phyloP scores from a whole-genome alignment of 2,329 filamentous ascomycete species.

The Cyphellophora attinorum region DNA sequence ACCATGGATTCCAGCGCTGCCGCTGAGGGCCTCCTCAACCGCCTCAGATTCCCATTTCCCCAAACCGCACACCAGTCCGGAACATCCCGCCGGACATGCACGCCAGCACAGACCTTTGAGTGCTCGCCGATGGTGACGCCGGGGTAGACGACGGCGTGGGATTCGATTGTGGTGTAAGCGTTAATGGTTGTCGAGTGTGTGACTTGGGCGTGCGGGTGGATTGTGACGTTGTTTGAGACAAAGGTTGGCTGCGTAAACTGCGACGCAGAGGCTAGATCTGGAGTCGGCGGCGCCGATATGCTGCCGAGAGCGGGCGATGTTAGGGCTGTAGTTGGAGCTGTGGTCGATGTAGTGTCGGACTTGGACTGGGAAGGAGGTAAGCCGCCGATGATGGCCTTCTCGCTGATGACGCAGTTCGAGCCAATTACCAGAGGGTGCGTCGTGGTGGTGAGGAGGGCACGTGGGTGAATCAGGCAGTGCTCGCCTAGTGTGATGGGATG shows the following conservation, averaged over 20 bases:
- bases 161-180: conserved; percentile 33
- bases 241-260: conserved; percentile 15
- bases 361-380: conserved; percentile 27
- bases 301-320: conserved; percentile 1
- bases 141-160: conserved; percentile 28
- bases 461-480: conserved; percentile 77
- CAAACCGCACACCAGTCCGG: conserved; percentile 62
- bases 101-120: conserved; percentile 60
- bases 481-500: conserved; percentile 70
- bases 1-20: conserved; percentile 5
- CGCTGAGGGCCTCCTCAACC: conserved; percentile 17
- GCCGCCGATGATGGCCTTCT: conserved; percentile 40
- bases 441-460: conserved; percentile 67
- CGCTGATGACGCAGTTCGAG: conserved; percentile 71
- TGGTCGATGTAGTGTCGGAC: conserved; percentile 4
- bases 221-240: conserved; percentile 28
- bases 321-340: conserved; percentile 22
- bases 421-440: conserved; percentile 73
- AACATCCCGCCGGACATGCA: conserved; percentile 44
- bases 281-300: conserved; percentile 1
- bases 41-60: conserved; percentile 39
- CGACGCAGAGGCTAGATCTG: not conserved
- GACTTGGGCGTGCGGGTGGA: conserved; percentile 29
- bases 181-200: conserved; percentile 29
- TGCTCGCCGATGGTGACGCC: conserved; percentile 37